Conservation (phyloP, 352 stramenopile species). For the Pythium dissotocum region DNA sequence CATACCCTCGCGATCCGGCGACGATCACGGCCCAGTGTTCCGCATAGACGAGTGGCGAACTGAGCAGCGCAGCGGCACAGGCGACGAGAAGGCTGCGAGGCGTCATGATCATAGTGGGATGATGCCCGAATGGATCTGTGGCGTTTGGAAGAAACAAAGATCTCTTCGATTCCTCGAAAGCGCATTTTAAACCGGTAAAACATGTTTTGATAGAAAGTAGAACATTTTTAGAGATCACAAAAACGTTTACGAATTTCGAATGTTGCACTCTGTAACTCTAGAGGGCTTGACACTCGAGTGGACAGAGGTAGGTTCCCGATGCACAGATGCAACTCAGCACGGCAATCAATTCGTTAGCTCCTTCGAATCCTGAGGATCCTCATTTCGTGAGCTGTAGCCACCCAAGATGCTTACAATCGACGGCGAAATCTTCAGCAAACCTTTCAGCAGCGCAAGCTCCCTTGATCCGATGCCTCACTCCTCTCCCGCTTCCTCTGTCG, state of each 20-base stretch:
- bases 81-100: background rate
- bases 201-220: background rate
- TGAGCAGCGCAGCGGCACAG: background rate
- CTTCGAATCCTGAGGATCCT: too few species aligned
- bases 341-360: too few species aligned
- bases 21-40: conserved; percentile 93
- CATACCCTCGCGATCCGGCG: conserved; percentile 84
- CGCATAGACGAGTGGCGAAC: conserved; percentile 16
- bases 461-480: too few species aligned
- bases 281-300: too few species aligned
- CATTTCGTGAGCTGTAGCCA: too few species aligned
- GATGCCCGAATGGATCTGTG: background rate
- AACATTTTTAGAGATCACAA: background rate
- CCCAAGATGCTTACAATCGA: too few species aligned
- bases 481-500: too few species aligned
- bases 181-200: background rate
- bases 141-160: background rate
- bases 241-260: background rate
- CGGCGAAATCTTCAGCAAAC: too few species aligned
- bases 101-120: background rate
- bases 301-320: too few species aligned
- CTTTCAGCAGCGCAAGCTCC: too few species aligned
- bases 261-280: background rate
- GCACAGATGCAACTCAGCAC: too few species aligned
- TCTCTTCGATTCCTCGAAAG: background rate